Base-by-base conservation (phyloP, 1,284 basidiomycete genomes). In the Irpex sp. region DNA sequence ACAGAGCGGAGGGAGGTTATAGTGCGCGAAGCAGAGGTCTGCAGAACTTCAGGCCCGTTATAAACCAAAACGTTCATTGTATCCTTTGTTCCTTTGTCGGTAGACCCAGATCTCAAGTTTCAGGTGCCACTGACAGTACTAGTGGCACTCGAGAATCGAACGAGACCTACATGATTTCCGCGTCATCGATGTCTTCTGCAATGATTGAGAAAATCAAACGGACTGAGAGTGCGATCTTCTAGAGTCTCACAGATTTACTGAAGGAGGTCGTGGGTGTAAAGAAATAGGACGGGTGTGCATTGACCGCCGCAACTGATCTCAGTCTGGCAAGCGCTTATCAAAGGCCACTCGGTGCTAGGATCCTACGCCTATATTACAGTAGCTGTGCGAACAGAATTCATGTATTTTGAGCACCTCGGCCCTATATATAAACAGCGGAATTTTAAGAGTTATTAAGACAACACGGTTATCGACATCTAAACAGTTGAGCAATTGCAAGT, bases 61-160 rank as follows among this genome's bases (percentile, higher is more conserved):
- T 93, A 94, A 51, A 94, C 84, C 62, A 95, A 84, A 17, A 95
- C 89, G 76, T 94, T 88, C 88, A 92, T 91, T 54, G 60, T 56
- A 9, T 34, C 54, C 34, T 34, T 56, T 51, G 49, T 56, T 21
- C 31, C 21, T 31, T 31, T 34, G 34, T 52, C 9, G 11, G 21
- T 26, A 2, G 11, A 15, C 49, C 17, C 17, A 19, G 49, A 19
- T 17, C 17, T 52, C 13, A 19, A 26, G 26, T 26, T 19, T 26
- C 49, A 13, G 9, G 17, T 19, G 49, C 13, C 49, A 52, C 21
- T 17, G 49, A 26, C 26, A 26, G 54, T 56, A 19, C 52, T 55
- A n/a, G n/a, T n/a, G 51, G 15, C 51, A 52, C 51, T 19, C 9
- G 49, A n/a, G 49, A 17, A 21, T 17, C n/a, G 13, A 51, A 19